phyloP scores from a whole-genome alignment of 352 stramenopile species.

The Globisporangium polare region DNA sequence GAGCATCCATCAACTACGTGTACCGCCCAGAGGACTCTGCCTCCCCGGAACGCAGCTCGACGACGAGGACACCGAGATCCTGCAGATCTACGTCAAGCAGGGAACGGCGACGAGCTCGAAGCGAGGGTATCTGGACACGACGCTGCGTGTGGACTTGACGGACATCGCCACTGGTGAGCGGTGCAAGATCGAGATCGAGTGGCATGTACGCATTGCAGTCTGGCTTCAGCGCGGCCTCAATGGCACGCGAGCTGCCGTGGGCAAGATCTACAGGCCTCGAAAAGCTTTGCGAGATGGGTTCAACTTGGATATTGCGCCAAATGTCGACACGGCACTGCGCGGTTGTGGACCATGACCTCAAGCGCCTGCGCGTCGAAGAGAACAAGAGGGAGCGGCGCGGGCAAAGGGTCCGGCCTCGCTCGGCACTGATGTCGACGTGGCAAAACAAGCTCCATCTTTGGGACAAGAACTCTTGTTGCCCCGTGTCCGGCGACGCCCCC shows the following conservation, averaged over 20 bases:
- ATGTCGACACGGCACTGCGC: neutral
- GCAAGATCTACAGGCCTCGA: neutral
- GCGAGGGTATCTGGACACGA: slow-evolving; percentile 3
- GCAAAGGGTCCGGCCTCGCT: no score
- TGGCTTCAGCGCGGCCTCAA: slow-evolving; percentile 1
- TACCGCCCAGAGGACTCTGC: neutral
- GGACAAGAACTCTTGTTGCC: no score
- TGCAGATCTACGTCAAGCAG: slow-evolving; percentile 14
- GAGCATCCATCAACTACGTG: slow-evolving; percentile 2
- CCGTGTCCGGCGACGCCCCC: no score
- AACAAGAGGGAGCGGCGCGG: no score
- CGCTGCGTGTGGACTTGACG: slow-evolving; percentile 10
- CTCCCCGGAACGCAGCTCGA: neutral
- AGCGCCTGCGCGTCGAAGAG: neutral
- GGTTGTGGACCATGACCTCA: slow-evolving; percentile 2
- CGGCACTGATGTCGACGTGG: no score
- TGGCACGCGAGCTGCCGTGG: neutral
- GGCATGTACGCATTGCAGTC: neutral
- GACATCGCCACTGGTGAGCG: slow-evolving; percentile 7
- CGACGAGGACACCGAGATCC: neutral
- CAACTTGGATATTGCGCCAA: slow-evolving; percentile 4
- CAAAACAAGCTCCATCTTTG: no score
- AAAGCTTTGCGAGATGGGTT: neutral
- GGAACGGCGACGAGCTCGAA: neutral
- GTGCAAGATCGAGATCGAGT: slow-evolving; percentile 6